These are phyloP conservation scores for Tylopilus sp. DNA, from an alignment of 768 basidiomycete species.

Conservation along the genomic window DNA sequence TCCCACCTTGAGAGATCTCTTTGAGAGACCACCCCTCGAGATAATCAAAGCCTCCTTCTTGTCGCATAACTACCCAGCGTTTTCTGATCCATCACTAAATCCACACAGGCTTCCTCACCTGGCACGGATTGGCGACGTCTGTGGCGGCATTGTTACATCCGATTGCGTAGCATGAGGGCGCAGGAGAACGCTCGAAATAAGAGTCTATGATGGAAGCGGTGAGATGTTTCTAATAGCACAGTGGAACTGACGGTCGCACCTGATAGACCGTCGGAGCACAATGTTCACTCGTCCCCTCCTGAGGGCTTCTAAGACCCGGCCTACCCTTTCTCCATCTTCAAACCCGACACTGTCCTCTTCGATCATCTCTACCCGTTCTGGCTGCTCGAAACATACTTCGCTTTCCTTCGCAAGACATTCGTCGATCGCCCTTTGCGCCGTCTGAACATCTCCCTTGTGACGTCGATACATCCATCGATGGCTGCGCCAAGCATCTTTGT, in stretches of 20 bases:
- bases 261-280: slow-evolving; percentile 78
- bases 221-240: too few relatives aligned
- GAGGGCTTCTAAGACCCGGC: slow-evolving; percentile 67
- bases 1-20: slow-evolving; percentile 56
- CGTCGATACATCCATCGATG: slow-evolving; percentile 62
- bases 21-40: slow-evolving; percentile 90
- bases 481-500: slow-evolving; percentile 49
- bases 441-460: too few relatives aligned
- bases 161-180: slow-evolving; percentile 59
- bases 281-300: slow-evolving; percentile 59
- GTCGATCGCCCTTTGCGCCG: too few relatives aligned
- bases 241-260: too few relatives aligned
- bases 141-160: slow-evolving; percentile 60
- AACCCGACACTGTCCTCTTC: too few relatives aligned
- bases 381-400: too few relatives aligned
- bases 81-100: slow-evolving; percentile 62
- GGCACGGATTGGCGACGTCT: slow-evolving; percentile 69
- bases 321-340: too few relatives aligned
- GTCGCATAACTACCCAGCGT: slow-evolving; percentile 72
- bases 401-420: too few relatives aligned
- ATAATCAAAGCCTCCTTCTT: slow-evolving; percentile 74
- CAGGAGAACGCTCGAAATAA: slow-evolving; percentile 71
- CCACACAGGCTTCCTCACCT: slow-evolving; percentile 61
- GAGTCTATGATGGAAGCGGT: slow-evolving; percentile 46
- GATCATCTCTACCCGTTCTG: too few relatives aligned